Evolutionary conservation across 371 early-diverging fungal genomes (phyloP).

Genomic region (Rhizomucor miehei): DNA sequence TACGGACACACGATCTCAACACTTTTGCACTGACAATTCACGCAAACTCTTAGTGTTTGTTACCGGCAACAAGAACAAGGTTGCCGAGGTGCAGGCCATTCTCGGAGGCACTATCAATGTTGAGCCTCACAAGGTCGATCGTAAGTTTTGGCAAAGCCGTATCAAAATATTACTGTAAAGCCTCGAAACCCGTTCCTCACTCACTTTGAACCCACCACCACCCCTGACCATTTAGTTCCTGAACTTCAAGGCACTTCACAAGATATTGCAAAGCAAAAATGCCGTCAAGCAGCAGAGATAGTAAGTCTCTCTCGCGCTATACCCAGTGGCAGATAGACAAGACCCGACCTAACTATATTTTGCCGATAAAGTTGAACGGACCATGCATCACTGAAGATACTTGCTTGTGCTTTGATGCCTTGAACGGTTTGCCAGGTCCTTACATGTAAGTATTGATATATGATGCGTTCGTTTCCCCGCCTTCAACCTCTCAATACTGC

Average conservation of each 20-base stretch:
- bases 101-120: conserved; percentile 66
- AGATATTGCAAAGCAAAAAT: conserved; percentile 81
- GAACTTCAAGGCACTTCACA: conserved; percentile 85
- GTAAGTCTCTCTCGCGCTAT: conserved; percentile 27
- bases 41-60: conserved; percentile 36
- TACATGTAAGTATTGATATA: conserved; percentile 64
- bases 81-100: conserved; percentile 84
- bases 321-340: too few relatives aligned
- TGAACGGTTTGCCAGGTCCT: conserved; percentile 90
- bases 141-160: conserved; percentile 31
- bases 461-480: background rate
- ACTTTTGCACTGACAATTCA: too few relatives aligned
- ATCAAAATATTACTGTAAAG: background rate
- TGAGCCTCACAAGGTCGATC: conserved; percentile 69
- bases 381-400: conserved; percentile 96
- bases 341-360: too few relatives aligned
- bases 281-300: conserved; percentile 67
- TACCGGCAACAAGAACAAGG: conserved; percentile 91
- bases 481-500: background rate
- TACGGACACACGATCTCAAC: too few relatives aligned
- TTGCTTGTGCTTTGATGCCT: conserved; percentile 87
- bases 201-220: too few relatives aligned
- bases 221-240: conserved; percentile 59
- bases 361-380: conserved; percentile 58
- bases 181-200: too few relatives aligned